Evolutionary conservation across 2,329 filamentous ascomycete species (phyloP), one percentile per base, ranked within the genome.

Genomic region (Fusarium nanum): DNA sequence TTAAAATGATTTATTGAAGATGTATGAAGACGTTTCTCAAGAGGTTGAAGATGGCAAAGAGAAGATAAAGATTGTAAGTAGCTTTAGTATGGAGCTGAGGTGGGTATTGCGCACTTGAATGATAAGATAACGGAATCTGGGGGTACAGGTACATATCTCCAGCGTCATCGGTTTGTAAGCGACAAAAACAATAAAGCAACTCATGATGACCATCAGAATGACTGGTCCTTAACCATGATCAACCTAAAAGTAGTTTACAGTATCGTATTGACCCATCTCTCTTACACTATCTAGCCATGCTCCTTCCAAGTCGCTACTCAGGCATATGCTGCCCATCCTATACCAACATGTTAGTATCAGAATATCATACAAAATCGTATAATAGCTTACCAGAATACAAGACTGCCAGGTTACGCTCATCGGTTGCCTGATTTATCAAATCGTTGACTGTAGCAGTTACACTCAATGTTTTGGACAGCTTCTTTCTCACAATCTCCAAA

Each of bases 381-480:
- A 40, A n/a, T 34, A 42, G 73, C 87, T 77, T 82, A 90, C 90
- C 91, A 75, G 91, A 91, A 83, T 95, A 99, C 74, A 99, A 81
- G 44, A 98, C 90, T 4, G 96, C 95, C 76, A 99, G 79, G 77
- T 99, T 98, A 72, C 88, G 88, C 82, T 97, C 94, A 80, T 99
- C 96, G 3, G 92, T 95, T 10, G 96, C 95, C 81, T 97, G 92
- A 78, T 98, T 96, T 70, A 99, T 99, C 69, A 99, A 82, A 77
- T 99, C 96, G 76, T 98, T 98, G 56, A 99, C 96, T 16, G 94
- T 98, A 5, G 96, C 97, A 58, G 92, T 93, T 20, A 97, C 95
- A 78, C 95, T 99, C 77, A 99, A 81, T 4, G 93, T 94, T 85
- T 97, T 97, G 68, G 92, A 93, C 72, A 99, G 81, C 83, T 99